Conservation (phyloP, 108 stramenopile genomes). For the Cyclotella kingstonii region DNA sequence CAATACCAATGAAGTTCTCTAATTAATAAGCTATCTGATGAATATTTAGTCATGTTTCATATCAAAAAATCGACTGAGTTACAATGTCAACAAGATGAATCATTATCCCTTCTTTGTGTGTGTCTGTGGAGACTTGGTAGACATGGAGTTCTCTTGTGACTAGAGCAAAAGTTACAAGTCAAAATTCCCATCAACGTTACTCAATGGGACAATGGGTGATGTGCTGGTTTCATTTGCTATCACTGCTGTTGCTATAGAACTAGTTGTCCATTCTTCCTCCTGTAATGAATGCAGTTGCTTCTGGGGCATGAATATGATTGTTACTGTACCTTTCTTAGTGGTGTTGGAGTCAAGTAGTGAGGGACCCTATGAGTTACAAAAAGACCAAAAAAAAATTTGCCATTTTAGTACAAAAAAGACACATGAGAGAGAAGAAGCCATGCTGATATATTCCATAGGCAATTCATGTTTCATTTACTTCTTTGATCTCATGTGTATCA, state of each 20-base stretch:
- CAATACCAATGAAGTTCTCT: no score
- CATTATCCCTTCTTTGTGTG: constrained; percentile 65
- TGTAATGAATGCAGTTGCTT: not conserved
- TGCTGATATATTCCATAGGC: no score
- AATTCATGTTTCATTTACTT: no score
- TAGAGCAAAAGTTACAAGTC: constrained; percentile 41
- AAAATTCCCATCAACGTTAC: constrained; percentile 8
- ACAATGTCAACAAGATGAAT: constrained; percentile 52
- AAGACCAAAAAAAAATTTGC: not conserved
- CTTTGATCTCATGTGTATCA: no score
- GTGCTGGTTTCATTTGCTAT: no score
- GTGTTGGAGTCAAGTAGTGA: constrained; percentile 26
- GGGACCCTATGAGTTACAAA: not conserved
- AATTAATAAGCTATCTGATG: no score
- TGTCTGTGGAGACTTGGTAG: constrained; percentile 72
- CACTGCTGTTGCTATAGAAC: no score
- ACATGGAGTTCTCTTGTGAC: constrained; percentile 58
- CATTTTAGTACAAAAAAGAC: constrained; percentile 25
- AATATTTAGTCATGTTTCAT: no score
- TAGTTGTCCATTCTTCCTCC: no score
- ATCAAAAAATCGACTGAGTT: no score
- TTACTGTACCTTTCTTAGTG: constrained; percentile 55
- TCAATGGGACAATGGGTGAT: constrained; percentile 9
- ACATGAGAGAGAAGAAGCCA: constrained; percentile 33
- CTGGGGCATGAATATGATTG: constrained; percentile 72